A percentile compares a stretch with the other conserved stretches of the same genome.
Evolutionary conservation across 1,284 basidiomycete species (phyloP).

Genomic region (Cryptococcus sp.): DNA sequence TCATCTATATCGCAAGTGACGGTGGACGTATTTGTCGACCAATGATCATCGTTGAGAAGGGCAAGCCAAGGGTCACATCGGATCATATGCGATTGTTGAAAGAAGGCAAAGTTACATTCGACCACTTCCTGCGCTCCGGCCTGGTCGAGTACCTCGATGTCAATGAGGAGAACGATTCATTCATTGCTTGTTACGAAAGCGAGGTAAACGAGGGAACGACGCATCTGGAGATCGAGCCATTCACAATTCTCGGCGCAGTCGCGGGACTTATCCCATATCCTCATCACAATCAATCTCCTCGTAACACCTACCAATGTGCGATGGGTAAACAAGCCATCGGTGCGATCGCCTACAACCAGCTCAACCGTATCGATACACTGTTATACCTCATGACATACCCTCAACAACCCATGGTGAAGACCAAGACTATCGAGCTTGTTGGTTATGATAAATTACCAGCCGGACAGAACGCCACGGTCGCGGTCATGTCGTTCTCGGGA

Average conservation of each 20-base stretch:
- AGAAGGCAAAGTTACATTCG: slow-evolving; percentile 76
- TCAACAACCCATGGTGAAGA: slow-evolving; percentile 99
- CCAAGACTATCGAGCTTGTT: slow-evolving; percentile 94
- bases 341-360: slow-evolving; percentile 98
- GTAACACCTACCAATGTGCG: slow-evolving; percentile 99
- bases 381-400: slow-evolving; percentile 98
- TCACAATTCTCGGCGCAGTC: slow-evolving; percentile 95
- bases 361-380: slow-evolving; percentile 97
- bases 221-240: slow-evolving; percentile 98
- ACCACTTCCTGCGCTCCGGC: slow-evolving; percentile 92
- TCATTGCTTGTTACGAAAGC: slow-evolving; percentile 91
- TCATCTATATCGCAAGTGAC: slow-evolving; percentile 96
- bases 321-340: slow-evolving; percentile 99
- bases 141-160: slow-evolving; percentile 99
- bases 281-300: slow-evolving; percentile 98
- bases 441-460: slow-evolving; percentile 97
- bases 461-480: slow-evolving; percentile 97
- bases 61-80: slow-evolving; percentile 71
- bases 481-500: slow-evolving; percentile 98
- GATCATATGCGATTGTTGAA: slow-evolving; percentile 86
- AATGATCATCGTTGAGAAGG: slow-evolving; percentile 93
- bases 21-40: slow-evolving; percentile 98
- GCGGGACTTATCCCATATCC: slow-evolving; percentile 99
- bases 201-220: slow-evolving; percentile 82
- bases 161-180: slow-evolving; percentile 98